Percentiles rank a stretch among this genome's conserved stretches.
phyloP scores from a whole-genome alignment of 2,329 filamentous ascomycete species.

The Curvularia verruculosa region DNA sequence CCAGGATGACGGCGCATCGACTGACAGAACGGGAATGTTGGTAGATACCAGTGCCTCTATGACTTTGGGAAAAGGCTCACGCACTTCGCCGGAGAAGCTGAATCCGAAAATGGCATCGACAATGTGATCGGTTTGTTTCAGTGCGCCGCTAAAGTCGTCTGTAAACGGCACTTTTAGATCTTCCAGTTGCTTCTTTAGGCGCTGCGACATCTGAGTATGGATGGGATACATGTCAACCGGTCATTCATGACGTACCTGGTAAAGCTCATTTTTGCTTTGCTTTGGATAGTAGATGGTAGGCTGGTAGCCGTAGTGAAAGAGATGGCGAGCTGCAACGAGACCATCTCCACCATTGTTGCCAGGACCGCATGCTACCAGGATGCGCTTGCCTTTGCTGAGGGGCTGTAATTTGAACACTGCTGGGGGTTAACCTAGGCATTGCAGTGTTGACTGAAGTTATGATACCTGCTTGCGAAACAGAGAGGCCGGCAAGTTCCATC shows the following conservation, averaged over 20 bases:
- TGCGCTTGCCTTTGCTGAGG: conserved; percentile 68
- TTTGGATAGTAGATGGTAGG: conserved; percentile 94
- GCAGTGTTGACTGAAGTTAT: accelerated
- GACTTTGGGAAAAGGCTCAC: conserved; percentile 87
- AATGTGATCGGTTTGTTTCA: conserved; percentile 76
- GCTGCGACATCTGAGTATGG: conserved; percentile 57
- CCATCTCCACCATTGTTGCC: conserved; percentile 84
- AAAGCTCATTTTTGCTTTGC: conserved; percentile 86
- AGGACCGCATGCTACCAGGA: conserved; percentile 91
- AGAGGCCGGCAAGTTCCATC: conserved; percentile 94
- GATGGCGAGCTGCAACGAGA: conserved; percentile 88
- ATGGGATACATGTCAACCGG: not conserved
- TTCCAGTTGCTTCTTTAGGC: conserved; percentile 81
- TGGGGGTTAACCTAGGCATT: not conserved
- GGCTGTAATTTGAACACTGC: conserved; percentile 90
- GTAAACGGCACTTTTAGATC: conserved; percentile 84
- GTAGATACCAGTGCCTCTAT: conserved; percentile 78
- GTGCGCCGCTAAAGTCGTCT: conserved; percentile 73
- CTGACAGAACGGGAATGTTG: conserved; percentile 77
- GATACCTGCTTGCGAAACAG: conserved; percentile 84
- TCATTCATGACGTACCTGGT: conserved; percentile 65
- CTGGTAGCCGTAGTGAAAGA: conserved; percentile 88
- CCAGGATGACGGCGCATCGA: conserved; percentile 95
- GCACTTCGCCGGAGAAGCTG: conserved; percentile 87
- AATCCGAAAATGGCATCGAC: conserved; percentile 97